Conservation (phyloP, 1,284 basidiomycete species). For the Sporisorium graminicola region DNA sequence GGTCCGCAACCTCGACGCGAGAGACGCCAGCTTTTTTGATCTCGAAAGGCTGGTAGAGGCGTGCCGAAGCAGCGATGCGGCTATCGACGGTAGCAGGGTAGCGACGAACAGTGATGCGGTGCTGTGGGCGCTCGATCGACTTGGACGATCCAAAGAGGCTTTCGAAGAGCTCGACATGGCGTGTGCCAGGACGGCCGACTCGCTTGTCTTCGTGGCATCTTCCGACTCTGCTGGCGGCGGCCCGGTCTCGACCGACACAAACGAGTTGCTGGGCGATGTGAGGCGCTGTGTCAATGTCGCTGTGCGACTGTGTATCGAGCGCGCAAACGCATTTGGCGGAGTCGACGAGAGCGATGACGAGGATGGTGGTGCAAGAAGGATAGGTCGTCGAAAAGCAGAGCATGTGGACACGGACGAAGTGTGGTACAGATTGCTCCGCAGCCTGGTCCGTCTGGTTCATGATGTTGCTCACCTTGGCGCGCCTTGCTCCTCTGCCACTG, state of each 20-base stretch:
- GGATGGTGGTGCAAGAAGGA: not conserved
- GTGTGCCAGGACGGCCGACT: slow-evolving; percentile 56
- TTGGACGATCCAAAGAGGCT: slow-evolving; percentile 76
- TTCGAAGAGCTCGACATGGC: slow-evolving; percentile 55
- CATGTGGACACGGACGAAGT: slow-evolving; percentile 79
- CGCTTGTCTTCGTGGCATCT: slow-evolving; percentile 26
- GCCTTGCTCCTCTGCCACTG: not conserved
- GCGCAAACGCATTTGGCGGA: slow-evolving; percentile 37
- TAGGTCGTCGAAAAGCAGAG: not conserved
- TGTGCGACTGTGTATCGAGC: slow-evolving; percentile 47
- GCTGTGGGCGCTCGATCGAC: slow-evolving; percentile 83
- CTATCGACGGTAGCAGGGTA: slow-evolving; percentile 29
- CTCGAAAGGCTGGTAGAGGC: slow-evolving; percentile 75
- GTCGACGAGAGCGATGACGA: slow-evolving; percentile 47
- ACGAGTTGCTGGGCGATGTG: slow-evolving; percentile 35
- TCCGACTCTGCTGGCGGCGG: no score
- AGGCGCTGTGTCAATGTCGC: slow-evolving; percentile 45
- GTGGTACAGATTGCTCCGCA: slow-evolving; percentile 87
- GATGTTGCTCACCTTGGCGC: slow-evolving; percentile 32
- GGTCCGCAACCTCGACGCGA: slow-evolving; percentile 77
- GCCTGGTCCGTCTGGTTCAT: slow-evolving; percentile 84
- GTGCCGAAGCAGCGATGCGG: slow-evolving; percentile 74
- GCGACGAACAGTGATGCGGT: slow-evolving; percentile 79
- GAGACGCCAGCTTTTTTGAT: slow-evolving; percentile 76
- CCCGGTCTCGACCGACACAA: slow-evolving; percentile 4